Percentiles rank a stretch among this genome's conserved stretches.
Evolutionary conservation across 78 protist genomes (phyloP).

Genomic region (Paulinella micropora): DNA sequence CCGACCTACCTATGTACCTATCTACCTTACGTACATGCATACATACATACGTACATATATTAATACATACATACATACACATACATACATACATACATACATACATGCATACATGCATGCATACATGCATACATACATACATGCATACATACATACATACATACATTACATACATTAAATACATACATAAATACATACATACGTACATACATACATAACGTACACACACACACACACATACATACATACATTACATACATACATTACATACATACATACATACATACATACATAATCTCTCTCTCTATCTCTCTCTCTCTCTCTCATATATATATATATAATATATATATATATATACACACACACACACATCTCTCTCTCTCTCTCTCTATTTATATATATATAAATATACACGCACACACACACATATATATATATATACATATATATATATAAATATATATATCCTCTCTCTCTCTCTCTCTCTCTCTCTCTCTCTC

Average conservation of each 20-base stretch:
- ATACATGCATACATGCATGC: not conserved
- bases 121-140: not conserved
- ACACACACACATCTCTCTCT: not conserved
- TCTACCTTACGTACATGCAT: not conserved
- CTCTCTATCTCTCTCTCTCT: not conserved
- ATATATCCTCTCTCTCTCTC: too few species aligned
- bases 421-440: not conserved
- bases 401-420: not conserved
- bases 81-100: not conserved
- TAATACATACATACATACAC: not conserved
- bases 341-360: not conserved
- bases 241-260: not conserved
- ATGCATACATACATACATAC: not conserved
- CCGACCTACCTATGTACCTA: too few species aligned
- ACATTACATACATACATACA: not conserved
- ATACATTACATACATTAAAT: too few species aligned
- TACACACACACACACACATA: slow-evolving; percentile 2
- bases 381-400: not conserved
- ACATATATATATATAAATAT: not conserved
- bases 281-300: not conserved
- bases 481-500: too few species aligned
- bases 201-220: too few species aligned
- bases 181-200: too few species aligned
- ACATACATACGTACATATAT: not conserved
- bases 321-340: not conserved